Evolutionary conservation across 2,329 filamentous ascomycete species (phyloP).

Genomic region (Fusarium phyllophilum): DNA sequence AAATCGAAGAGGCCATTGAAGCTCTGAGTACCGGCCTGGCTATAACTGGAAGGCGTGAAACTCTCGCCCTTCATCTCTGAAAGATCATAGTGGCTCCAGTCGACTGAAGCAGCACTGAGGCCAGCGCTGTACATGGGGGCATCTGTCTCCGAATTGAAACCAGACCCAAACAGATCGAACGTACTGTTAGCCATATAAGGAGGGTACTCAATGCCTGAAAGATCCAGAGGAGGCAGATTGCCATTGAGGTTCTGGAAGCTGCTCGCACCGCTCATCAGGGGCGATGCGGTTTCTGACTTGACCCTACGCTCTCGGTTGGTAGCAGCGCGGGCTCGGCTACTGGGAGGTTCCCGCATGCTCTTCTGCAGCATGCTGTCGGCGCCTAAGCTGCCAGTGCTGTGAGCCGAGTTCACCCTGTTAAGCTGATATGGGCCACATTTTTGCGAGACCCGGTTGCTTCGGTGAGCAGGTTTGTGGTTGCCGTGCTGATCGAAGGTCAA

Average conservation of each 20-base stretch:
- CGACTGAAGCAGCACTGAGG: conserved; percentile 63
- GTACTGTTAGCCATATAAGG: conserved; percentile 58
- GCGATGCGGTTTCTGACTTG: conserved; percentile 71
- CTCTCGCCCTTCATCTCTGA: conserved; percentile 57
- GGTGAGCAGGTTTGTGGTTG: conserved; percentile 70
- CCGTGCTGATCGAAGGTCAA: conserved; percentile 71
- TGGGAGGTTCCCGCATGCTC: conserved; percentile 49
- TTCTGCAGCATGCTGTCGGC: conserved; percentile 55
- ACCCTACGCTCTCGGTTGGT: conserved; percentile 61
- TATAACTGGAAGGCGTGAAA: conserved; percentile 65
- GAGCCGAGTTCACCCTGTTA: conserved; percentile 66
- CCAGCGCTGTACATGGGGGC: conserved; percentile 71
- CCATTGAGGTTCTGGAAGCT: conserved; percentile 64
- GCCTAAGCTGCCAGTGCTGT: conserved; percentile 61
- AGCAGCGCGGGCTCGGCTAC: conserved; percentile 49
- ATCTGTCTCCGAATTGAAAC: conserved; percentile 62
- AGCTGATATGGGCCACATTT: conserved; percentile 72
- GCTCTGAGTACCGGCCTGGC: conserved; percentile 62
- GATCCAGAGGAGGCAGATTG: conserved; percentile 66
- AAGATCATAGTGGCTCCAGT: conserved; percentile 60
- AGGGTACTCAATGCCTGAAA: conserved; percentile 65
- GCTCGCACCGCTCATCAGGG: conserved; percentile 60
- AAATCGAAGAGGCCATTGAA: conserved; percentile 64
- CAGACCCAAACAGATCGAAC: conserved; percentile 64
- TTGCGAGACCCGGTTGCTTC: conserved; percentile 68